Conservation (phyloP, 352 stramenopile species). For the Pythium grandisporangium region DNA sequence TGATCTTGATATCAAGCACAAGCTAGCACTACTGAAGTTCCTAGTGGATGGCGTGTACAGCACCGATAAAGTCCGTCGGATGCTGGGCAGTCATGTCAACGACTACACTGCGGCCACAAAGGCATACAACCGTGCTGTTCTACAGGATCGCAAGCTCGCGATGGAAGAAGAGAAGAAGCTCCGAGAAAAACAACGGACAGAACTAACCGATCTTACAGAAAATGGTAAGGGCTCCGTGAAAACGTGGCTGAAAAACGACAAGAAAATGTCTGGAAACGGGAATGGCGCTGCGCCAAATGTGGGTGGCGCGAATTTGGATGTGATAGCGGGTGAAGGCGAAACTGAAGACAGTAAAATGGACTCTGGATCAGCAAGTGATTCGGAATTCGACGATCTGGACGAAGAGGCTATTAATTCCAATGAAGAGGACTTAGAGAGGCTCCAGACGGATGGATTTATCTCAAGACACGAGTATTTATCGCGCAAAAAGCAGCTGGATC, state of each 20-base stretch:
- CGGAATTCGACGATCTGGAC: slow-evolving; percentile 53
- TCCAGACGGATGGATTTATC: slow-evolving; percentile 52
- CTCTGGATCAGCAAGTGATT: slow-evolving; percentile 33
- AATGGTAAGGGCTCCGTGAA: slow-evolving; percentile 55
- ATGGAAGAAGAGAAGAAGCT: slow-evolving; percentile 79
- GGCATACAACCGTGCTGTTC: slow-evolving; percentile 55
- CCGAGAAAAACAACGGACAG: slow-evolving; percentile 57
- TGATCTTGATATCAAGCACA: slow-evolving; percentile 38
- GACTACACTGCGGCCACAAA: slow-evolving; percentile 54
- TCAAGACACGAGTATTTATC: slow-evolving; percentile 77
- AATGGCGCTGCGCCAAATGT: slow-evolving; percentile 6
- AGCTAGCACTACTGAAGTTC: slow-evolving; percentile 65
- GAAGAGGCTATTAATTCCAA: slow-evolving; percentile 58
- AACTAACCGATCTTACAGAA: slow-evolving; percentile 39
- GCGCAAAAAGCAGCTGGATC: slow-evolving; percentile 63
- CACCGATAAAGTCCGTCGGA: slow-evolving; percentile 53
- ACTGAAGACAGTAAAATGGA: slow-evolving; percentile 25
- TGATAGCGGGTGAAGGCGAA: too few species aligned
- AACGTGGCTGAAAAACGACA: slow-evolving; percentile 42
- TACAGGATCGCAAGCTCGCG: slow-evolving; percentile 54
- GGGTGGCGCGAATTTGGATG: too few species aligned
- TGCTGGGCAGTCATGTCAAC: slow-evolving; percentile 49
- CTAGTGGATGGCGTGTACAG: slow-evolving; percentile 43
- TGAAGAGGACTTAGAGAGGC: slow-evolving; percentile 63
- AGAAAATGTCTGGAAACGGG: slow-evolving; percentile 23